These are phyloP conservation scores for Dioszegia aurantiaca DNA, from an alignment of 768 basidiomycete genomes.

Conservation along the genomic window DNA sequence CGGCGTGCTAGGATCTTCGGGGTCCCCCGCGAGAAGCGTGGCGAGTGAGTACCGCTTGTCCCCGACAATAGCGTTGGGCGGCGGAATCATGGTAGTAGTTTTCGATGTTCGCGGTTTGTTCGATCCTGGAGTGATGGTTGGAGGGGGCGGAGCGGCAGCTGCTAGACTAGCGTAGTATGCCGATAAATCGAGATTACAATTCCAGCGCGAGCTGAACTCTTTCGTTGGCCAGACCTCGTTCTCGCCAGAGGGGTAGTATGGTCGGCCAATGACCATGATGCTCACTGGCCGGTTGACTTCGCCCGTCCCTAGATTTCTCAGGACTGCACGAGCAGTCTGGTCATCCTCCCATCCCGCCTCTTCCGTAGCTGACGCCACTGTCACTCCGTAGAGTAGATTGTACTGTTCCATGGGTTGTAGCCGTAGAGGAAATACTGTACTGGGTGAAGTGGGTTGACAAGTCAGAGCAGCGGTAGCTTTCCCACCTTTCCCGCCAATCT, in stretches of 20 bases:
- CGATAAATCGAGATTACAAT: slow-evolving; percentile 78
- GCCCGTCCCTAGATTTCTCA: slow-evolving; percentile 56
- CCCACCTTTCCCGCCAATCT: slow-evolving; percentile 66
- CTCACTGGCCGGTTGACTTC: slow-evolving; percentile 71
- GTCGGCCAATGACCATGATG: slow-evolving; percentile 74
- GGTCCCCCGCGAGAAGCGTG: slow-evolving; percentile 26
- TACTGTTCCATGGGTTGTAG: slow-evolving; percentile 75
- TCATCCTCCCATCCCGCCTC: slow-evolving; percentile 19
- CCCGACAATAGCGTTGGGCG: slow-evolving; percentile 37
- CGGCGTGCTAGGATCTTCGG: slow-evolving; percentile 7
- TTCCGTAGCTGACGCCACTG: slow-evolving; percentile 56
- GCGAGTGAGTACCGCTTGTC: slow-evolving; percentile 47
- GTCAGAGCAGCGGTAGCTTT: slow-evolving; percentile 40
- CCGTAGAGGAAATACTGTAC: slow-evolving; percentile 65
- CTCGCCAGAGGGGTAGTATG: slow-evolving; percentile 54
- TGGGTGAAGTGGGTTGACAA: slow-evolving; percentile 49
- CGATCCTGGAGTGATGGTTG: slow-evolving; percentile 1
- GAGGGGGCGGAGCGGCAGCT: slow-evolving; percentile 5
- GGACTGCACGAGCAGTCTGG: slow-evolving; percentile 22
- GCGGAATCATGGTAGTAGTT: not conserved
- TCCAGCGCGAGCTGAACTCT: slow-evolving; percentile 82
- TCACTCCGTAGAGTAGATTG: slow-evolving; percentile 85
- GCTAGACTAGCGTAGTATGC: slow-evolving; percentile 41
- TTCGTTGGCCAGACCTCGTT: slow-evolving; percentile 58
- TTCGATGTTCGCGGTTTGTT: slow-evolving; percentile 15